Evolutionary conservation across 495 filamentous ascomycete genomes (phyloP), one percentile per base, ranked within the genome.

Genomic region (Neurospora africana): DNA sequence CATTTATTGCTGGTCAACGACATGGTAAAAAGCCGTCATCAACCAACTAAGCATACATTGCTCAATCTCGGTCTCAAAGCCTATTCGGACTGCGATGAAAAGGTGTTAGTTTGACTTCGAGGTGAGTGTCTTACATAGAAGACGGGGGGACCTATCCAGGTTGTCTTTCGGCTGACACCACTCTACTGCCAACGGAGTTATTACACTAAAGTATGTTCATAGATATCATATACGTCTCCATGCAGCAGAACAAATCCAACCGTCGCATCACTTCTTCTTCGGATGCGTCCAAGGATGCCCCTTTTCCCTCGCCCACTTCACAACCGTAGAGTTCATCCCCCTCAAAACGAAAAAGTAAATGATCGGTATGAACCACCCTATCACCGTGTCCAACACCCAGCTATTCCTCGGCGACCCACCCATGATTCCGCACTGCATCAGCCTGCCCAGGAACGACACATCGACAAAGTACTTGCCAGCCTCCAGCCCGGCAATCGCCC

Each of bases 381-480:
- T 78, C 10, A 91, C 17, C 0, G 89, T 91, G 74, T 93, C 91
- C 43, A 86, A 72, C 19, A 91, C 21, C 84, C 84, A 87, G 65
- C 82, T 89, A 69, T 90, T 89, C 75, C 89, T 81, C 68, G 80
- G 81, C 38, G 84, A 86, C 1, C 88, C 87, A n/a, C 88, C 87
- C 79, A 89, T 80, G 5, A 80, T 72, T 21, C 82, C 82, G 44
- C 85, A 89, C 71, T 90, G 87, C 89, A 98, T 90, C 70, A 91
- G 72, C 71, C 86, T 77, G 17, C 93, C 91, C 68, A 92, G 74
- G 37, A 90, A 89, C 70, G 87, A 90, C 21, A 92, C 91, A 5
- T 90, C 89, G 43, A 97, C 87, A 74, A 93, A 81, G 79, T 92
- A 92, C 27, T 95, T 85, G 1, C 95, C 96, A 38, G 81, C 86